Base-by-base conservation (phyloP, 192 early-diverging fungal genomes). In the Entomortierella chlamydospora region DNA sequence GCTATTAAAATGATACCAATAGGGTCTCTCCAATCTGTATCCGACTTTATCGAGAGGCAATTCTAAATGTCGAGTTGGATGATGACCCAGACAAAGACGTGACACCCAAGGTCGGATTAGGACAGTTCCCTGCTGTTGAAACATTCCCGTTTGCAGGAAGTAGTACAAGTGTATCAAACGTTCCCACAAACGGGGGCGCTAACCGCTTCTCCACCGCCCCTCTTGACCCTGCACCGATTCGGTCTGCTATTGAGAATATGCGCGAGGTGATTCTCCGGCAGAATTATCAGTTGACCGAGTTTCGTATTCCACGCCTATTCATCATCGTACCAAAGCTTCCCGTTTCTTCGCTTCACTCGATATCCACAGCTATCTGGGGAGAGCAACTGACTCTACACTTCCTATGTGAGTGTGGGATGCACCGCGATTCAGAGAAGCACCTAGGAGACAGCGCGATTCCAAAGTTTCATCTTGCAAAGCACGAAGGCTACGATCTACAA, bases 321-420 rank as follows among this genome's bases (percentile, higher is more conserved):
- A 61, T 61, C 29, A n/a, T 61, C 59, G 39, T 61, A 4, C 59
- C 59, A 26, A 30, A 45, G 33, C 20, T 47, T 9, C 53, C 53
- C 3, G 53, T 47, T 15, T 47, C 45, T 47, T 17, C 15, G 12
- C 45, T 47, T 47, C 45, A 47, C 20, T 11, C 45, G 12, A 20
- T 47, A 17, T 47, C 45, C 45, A 47, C 45, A 3, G 45, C 45
- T 20, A 54, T 54, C n/a, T 54, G 53, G 23, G 33, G 59, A 26
- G 42, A 22, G 33, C n/a, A 45, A 15, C 33, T 28, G 9, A 41
- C 41, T 18, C 23, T 61, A 10, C 42, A 61, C 33, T 61, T 61
- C 26, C 37, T 61, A 2, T 61, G 59, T 18, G 59, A 61, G 26
- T 43, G 59, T 25, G 59, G 59, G 2, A 42, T 22, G 17, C 43